A percentile compares a stretch with the other conserved stretches of the same genome.
Conservation (phyloP, 495 filamentous ascomycete species). For the Paragyromitra xinjiangensis region DNA sequence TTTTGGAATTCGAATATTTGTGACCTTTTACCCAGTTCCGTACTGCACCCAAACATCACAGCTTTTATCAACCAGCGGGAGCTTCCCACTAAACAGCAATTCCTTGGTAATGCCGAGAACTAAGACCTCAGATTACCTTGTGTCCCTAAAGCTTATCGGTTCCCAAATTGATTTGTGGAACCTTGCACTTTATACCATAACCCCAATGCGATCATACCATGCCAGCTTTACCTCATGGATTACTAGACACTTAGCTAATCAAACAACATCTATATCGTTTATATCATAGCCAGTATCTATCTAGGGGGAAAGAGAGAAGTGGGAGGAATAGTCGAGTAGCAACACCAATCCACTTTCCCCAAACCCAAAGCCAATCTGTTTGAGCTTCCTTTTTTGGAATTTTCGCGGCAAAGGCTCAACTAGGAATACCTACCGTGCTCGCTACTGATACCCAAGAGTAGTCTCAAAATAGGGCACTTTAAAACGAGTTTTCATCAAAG, state of each 20-base stretch:
- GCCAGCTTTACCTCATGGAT: no score
- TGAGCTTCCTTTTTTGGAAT: neutral
- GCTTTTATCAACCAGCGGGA: no score
- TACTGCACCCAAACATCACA: no score
- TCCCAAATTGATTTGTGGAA: slow-evolving; percentile 11
- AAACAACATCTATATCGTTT: no score
- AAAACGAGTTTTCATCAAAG: no score
- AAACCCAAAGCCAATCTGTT: neutral
- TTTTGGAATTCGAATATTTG: neutral
- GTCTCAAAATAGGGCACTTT: neutral
- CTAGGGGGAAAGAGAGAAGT: no score
- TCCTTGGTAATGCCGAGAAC: slow-evolving; percentile 1
- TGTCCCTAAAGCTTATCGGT: slow-evolving; percentile 19
- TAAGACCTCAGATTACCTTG: neutral
- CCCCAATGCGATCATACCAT: neutral
- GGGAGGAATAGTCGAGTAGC: neutral
- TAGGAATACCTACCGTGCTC: neutral
- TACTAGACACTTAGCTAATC: no score
- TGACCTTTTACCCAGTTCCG: no score
- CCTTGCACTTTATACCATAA: slow-evolving; percentile 5
- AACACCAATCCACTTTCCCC: neutral
- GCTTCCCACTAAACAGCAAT: no score
- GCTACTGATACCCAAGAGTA: neutral
- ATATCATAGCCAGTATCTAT: no score
- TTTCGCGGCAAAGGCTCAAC: neutral